Percentiles rank a stretch among this genome's conserved stretches.
These are phyloP conservation scores for Fusarium sp. DNA, from an alignment of 2,329 filamentous ascomycete species.

Conservation along the genomic window DNA sequence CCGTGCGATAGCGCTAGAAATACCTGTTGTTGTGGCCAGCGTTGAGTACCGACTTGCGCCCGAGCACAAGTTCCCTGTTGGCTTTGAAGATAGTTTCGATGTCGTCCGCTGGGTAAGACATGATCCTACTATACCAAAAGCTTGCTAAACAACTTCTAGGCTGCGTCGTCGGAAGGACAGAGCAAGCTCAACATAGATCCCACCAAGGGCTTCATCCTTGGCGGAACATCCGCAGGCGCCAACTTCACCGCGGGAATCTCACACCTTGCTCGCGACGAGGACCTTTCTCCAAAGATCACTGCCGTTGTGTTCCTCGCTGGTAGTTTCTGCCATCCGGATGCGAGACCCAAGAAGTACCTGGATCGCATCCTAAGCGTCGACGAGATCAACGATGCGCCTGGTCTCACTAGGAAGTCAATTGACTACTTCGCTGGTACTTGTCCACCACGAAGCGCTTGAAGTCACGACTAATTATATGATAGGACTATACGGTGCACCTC, in stretches of 20 bases:
- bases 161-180: slow-evolving; percentile 36
- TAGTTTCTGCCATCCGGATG: slow-evolving; percentile 56
- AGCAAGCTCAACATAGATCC: slow-evolving; percentile 56
- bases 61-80: slow-evolving; percentile 61
- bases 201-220: slow-evolving; percentile 61
- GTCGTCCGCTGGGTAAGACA: slow-evolving; percentile 26
- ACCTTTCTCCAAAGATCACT: slow-evolving; percentile 57
- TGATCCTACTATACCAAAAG: too few relatives aligned
- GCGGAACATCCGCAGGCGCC: slow-evolving; percentile 64
- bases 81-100: slow-evolving; percentile 61
- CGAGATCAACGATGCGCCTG: slow-evolving; percentile 53
- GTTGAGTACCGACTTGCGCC: slow-evolving; percentile 61
- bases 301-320: slow-evolving; percentile 62
- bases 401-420: slow-evolving; percentile 53
- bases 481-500: slow-evolving; percentile 48
- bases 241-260: slow-evolving; percentile 63
- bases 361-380: slow-evolving; percentile 52
- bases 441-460: too few relatives aligned
- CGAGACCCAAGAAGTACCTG: slow-evolving; percentile 55
- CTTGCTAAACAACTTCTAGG: slow-evolving; percentile 33
- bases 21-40: slow-evolving; percentile 43
- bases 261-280: slow-evolving; percentile 55
- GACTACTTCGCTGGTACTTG: slow-evolving; percentile 51
- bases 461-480: background rate
- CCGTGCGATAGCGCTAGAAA: slow-evolving; percentile 40